Base-by-base conservation (phyloP, 2,329 filamentous ascomycete genomes). In the Claviceps citrina region DNA sequence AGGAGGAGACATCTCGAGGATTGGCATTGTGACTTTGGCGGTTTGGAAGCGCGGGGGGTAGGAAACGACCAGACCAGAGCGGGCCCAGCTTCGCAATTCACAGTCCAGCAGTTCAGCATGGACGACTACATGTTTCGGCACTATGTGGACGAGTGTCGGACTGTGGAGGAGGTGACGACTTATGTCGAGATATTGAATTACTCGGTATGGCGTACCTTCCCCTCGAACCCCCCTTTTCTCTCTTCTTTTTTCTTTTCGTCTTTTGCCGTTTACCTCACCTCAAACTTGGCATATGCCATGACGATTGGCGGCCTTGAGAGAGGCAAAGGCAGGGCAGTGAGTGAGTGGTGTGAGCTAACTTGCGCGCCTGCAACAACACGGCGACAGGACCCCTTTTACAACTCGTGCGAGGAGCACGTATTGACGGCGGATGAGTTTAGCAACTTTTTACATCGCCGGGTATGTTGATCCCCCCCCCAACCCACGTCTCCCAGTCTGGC, bases 161-260 rank as follows among this genome's bases (percentile, higher is more conserved):
- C 61, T 25, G 67, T 75, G 36, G 44, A 55, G 3, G 73, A 77
- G 54, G 57, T 56, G 40, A 76, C 71, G 15, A 65, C 59, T 46
- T 77, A 73, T 51, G 47, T 76, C 19, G 69, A 76, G 52, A 70
- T 76, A 28, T 64, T 73, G 49, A 76, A 76, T 47, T 76, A 73
- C 47, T 68, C 71, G 51, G 72, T 75, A n/a, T 54, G 46, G 16
- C 9, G 16, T 10, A 40, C 9, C 13, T 35, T 10, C 18, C 27
- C 5, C 20, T 18, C 3, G 5, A 10, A 28, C 25, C 31, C 40
- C 24, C 24, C 16, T 39, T 24, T 38, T 3, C 33, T 44, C 30
- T 38, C 32, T 24, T 40, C 40, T 40, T 36, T 19, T 43, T 39
- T 31, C 22, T 18, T 28, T 28, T 30, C 3, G 18, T 18, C 8